A percentile compares a stretch with the other conserved stretches of the same genome.
Conservation (phyloP, 495 filamentous ascomycete genomes). For the Glutinoglossum americanum region DNA sequence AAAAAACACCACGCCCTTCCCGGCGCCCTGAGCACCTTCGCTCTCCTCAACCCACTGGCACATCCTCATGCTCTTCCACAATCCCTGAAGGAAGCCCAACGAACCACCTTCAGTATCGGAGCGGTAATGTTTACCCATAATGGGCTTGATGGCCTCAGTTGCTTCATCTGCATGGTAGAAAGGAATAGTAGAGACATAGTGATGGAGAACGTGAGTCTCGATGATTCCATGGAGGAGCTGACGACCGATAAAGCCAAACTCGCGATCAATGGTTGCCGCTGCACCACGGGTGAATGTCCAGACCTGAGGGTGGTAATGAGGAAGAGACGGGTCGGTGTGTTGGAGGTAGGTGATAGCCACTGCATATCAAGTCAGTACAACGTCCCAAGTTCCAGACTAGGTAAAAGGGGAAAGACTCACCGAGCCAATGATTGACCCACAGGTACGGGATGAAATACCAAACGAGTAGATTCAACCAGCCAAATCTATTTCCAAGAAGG, state of each 20-base stretch:
- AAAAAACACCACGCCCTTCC: conserved; percentile 32
- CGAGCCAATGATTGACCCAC: conserved; percentile 96
- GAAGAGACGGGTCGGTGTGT: conserved; percentile 36
- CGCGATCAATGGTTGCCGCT: conserved; percentile 36
- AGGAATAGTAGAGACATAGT: conserved; percentile 38
- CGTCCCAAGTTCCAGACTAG: neutral
- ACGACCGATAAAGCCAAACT: conserved; percentile 37
- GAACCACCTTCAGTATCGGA: conserved; percentile 28
- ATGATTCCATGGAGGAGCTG: conserved; percentile 39
- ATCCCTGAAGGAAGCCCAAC: conserved; percentile 30
- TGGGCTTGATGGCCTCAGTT: conserved; percentile 33
- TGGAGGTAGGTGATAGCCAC: conserved; percentile 41
- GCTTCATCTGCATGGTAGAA: conserved; percentile 42
- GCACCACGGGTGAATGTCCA: conserved; percentile 38
- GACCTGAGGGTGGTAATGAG: conserved; percentile 31
- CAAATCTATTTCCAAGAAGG: conserved; percentile 45
- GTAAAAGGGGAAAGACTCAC: conserved; percentile 11
- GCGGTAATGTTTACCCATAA: conserved; percentile 36
- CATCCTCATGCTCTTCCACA: conserved; percentile 29
- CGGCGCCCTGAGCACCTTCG: conserved; percentile 20
- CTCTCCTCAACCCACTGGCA: conserved; percentile 32
- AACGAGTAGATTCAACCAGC: conserved; percentile 65
- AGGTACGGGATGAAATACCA: conserved; percentile 93
- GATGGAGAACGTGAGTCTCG: conserved; percentile 38
- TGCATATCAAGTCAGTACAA: conserved; percentile 9